These are phyloP conservation scores for Arthrinium puccinioides DNA, from an alignment of 2,329 filamentous ascomycete genomes.

Conservation along the genomic window DNA sequence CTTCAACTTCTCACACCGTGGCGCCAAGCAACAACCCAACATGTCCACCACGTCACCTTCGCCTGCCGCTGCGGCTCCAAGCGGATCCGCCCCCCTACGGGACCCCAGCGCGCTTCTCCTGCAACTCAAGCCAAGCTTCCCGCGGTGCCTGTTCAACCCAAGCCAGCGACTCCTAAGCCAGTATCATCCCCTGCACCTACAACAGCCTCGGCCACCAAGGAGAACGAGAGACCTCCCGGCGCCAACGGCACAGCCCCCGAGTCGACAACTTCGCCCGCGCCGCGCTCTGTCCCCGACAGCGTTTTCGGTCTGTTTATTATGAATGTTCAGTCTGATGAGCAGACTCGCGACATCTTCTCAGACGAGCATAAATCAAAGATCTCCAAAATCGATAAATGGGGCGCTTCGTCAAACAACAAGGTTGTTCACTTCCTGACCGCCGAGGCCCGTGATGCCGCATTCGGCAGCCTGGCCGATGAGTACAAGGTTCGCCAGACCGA, in stretches of 20 bases:
- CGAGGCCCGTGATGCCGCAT: conserved; percentile 74
- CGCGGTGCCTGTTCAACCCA: conserved; percentile 32
- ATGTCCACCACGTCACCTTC: conserved; percentile 25
- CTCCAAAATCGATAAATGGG: conserved; percentile 69
- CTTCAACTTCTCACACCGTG: conserved; percentile 97
- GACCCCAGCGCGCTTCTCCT: conserved; percentile 26
- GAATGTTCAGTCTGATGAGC: conserved; percentile 76
- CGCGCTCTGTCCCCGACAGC: conserved; percentile 54
- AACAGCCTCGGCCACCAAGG: conserved; percentile 29
- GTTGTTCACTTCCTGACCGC: conserved; percentile 76
- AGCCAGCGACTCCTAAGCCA: conserved; percentile 43
- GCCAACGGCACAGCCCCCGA: conserved; percentile 49
- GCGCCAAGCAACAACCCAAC: conserved; percentile 63
- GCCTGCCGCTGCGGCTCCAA: conserved; percentile 26
- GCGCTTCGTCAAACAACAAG: conserved; percentile 60
- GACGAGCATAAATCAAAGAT: conserved; percentile 82
- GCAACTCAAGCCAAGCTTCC: conserved; percentile 32
- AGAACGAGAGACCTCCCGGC: conserved; percentile 46
- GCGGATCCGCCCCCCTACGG: conserved; percentile 24
- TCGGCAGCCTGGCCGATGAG: conserved; percentile 67
- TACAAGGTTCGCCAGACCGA: conserved; percentile 66
- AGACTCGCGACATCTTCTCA: conserved; percentile 72
- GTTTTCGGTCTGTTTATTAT: conserved; percentile 86
- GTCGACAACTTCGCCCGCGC: conserved; percentile 47
- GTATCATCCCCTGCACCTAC: conserved; percentile 30